A percentile compares a stretch with the other conserved stretches of the same genome.
These are phyloP conservation scores for Solanum hybrid DNA, from an alignment of 305 asterid species.

Conservation along the genomic window DNA sequence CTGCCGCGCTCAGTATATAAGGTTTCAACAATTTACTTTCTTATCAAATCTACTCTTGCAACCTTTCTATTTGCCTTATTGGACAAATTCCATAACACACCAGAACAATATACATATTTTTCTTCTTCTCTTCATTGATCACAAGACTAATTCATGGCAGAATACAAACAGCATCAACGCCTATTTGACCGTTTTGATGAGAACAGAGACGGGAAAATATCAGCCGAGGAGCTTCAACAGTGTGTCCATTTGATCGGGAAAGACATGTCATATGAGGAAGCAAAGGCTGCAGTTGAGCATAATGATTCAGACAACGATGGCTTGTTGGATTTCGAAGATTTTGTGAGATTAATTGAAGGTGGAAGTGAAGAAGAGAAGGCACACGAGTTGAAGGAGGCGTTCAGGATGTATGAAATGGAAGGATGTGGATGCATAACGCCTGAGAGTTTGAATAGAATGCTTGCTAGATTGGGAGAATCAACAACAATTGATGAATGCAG, in stretches of 20 bases:
- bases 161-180: slow-evolving; percentile 10
- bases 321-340: slow-evolving; percentile 43
- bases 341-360: slow-evolving; percentile 38
- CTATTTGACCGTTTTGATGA: slow-evolving; percentile 24
- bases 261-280: slow-evolving; percentile 31
- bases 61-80: background rate
- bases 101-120: background rate
- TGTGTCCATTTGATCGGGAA: slow-evolving; percentile 14
- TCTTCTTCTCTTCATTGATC: background rate
- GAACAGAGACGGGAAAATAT: slow-evolving; percentile 23
- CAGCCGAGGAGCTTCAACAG: slow-evolving; percentile 23
- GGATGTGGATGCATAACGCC: slow-evolving; percentile 47
- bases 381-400: slow-evolving; percentile 40
- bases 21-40: background rate
- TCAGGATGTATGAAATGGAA: slow-evolving; percentile 52
- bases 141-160: slow-evolving; percentile 5
- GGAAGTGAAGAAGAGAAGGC: slow-evolving; percentile 47
- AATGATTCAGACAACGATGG: slow-evolving; percentile 54
- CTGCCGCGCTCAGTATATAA: background rate
- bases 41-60: background rate
- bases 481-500: slow-evolving; percentile 35
- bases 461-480: slow-evolving; percentile 38
- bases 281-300: slow-evolving; percentile 32
- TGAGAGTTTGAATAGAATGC: slow-evolving; percentile 45
- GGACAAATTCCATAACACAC: background rate